Base-by-base conservation (phyloP, 495 filamentous ascomycete genomes). In the Penicillium atrosanguineum region DNA sequence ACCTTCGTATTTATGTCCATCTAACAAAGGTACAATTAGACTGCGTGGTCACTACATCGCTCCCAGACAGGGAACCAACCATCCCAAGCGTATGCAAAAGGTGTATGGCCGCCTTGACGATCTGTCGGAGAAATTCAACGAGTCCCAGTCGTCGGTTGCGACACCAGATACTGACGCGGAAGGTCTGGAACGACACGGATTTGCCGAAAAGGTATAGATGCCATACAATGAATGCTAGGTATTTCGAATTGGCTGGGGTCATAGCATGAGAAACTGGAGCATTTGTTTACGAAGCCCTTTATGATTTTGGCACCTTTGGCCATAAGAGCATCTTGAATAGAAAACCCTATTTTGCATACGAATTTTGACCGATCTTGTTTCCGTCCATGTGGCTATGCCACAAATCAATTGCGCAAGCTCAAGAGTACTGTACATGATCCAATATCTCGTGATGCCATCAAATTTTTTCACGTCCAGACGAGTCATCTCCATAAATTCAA, bases 1-100 rank as follows among this genome's bases (percentile, higher is more conserved):
- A 19, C 5, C 9, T 15, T 21, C 23, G 44, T 29, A 5, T 39
- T 20, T 6, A 74, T 48, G 63, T 63, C 1, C 23, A 36, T 20
- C 53, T 62, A 52, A 57, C 46, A 26, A 41, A 16, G 18, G 11
- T 20, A 28, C 48, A 23, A 23, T 34, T 15, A 85, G 85, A 55
- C 75, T 91, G 38, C 82, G 93, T 59, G 93, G 93, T 20, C 95
- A 97, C 57, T 88, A 95, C 60, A 86, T 85, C 12, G 31, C 54
- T 88, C 87, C 63, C 78, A 83, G 45, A 79, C 83, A 19, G 76
- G 84, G n/a, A 34, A 69, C 75, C n/a, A 76, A 79, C 11, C 83
- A 87, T 52, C 67, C 73, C 20, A 87, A 79, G 69, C 87, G 84
- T 59, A 91, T 93, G 62, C 76, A 79, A 8, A 76, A 81, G 6